These are phyloP conservation scores for Pleurotus djamor DNA, from an alignment of 768 basidiomycete genomes.

Conservation along the genomic window DNA sequence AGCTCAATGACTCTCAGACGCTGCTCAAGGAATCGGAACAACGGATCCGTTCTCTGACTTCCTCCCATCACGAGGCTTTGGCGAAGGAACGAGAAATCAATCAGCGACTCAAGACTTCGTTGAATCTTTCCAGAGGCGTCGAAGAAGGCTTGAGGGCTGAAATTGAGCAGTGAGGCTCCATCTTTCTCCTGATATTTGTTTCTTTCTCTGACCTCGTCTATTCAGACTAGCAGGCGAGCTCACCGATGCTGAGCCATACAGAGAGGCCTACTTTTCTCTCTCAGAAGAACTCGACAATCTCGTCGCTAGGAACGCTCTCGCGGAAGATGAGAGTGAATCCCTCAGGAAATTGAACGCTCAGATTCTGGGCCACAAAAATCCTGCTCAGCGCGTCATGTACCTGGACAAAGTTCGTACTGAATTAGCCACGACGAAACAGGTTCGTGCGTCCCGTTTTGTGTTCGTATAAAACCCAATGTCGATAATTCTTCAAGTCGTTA, in stretches of 20 bases:
- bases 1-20: slow-evolving; percentile 21
- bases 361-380: slow-evolving; percentile 82
- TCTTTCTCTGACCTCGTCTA: background rate
- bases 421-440: slow-evolving; percentile 79
- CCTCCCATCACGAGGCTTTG: slow-evolving; percentile 30
- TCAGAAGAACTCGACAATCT: slow-evolving; percentile 63
- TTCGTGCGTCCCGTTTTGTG: slow-evolving; percentile 29
- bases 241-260: slow-evolving; percentile 58
- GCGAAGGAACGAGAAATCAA: slow-evolving; percentile 45
- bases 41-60: slow-evolving; percentile 24
- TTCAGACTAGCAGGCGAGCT: slow-evolving; percentile 48
- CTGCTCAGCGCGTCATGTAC: slow-evolving; percentile 83
- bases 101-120: slow-evolving; percentile 44
- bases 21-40: slow-evolving; percentile 22
- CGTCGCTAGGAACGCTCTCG: slow-evolving; percentile 68
- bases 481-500: slow-evolving; percentile 37
- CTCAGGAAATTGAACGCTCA: slow-evolving; percentile 83
- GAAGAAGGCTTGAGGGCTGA: slow-evolving; percentile 71
- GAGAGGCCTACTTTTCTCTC: slow-evolving; percentile 68
- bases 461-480: no score
- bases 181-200: slow-evolving; percentile 12
- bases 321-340: slow-evolving; percentile 75
- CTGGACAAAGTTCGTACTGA: slow-evolving; percentile 83
- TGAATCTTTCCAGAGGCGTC: slow-evolving; percentile 57
- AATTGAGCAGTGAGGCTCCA: slow-evolving; percentile 53